Base-by-base conservation (phyloP, 2,329 filamentous ascomycete species). In the Sporothrix curviconia region DNA sequence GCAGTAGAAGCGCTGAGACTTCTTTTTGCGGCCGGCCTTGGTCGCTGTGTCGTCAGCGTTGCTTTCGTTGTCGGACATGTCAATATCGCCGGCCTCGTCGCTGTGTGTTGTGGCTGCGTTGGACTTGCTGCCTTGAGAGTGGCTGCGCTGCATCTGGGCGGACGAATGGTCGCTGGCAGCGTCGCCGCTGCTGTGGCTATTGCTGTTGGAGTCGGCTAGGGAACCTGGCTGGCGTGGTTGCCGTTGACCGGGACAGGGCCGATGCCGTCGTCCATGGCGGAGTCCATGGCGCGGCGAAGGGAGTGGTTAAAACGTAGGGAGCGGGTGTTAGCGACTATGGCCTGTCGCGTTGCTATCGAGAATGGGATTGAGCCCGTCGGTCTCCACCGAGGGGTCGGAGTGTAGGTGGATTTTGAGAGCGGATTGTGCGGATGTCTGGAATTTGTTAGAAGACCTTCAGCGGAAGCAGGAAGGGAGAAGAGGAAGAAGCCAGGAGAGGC, bases 1-100 rank as follows among this genome's bases (percentile, higher is more conserved):
- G 74, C 94, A 99, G 72, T 92, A 96, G 72, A 99, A 99, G 46
- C 90, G 84, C 70, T 96, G 91, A 0, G 91, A 90, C 72, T 96
- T 96, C 75, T 96, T 96, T 81, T 96, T 97, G 75, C 95, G 95
- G 54, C 81, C 85, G 8, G 89, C 87, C 61, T 86, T 82, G n/a
- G 78, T 76, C 11, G 79, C 83, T 57, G 80, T 72, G 1, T 65
- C 68, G 25, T 72, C 73, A 3, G 65, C 72, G 63, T 88, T 37
- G 47, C 7, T 39, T 1, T 39, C 34, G 22, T 4, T n/a, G 32
- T 51, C 34, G 49, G 49, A 17, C 34, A 25, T 15, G 28, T 15
- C 28, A 11, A n/a, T 87, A 53, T 80, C 85, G 57, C 90, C 88
- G 11, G 87, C 87, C 17, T 87, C 85, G 39, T 86, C 86, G 80